phyloP scores from a whole-genome alignment of 1,284 basidiomycete species.

The Trichosporon inkin region DNA sequence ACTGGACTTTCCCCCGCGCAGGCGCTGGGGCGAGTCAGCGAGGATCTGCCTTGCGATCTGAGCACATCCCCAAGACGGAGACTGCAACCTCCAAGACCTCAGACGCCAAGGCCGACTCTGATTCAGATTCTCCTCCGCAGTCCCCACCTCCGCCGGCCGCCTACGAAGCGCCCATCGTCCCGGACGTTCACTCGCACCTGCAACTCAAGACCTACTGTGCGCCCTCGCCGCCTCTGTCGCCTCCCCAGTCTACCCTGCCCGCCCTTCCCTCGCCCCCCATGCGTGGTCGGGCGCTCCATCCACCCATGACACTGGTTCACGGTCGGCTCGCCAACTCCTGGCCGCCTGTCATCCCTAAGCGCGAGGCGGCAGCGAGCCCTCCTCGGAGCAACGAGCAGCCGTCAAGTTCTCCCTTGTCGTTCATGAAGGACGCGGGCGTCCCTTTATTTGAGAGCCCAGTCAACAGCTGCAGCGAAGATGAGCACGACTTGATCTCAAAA shows the following conservation, averaged over 20 bases:
- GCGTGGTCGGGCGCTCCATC: constrained; percentile 6
- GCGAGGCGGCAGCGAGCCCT: constrained; percentile 34
- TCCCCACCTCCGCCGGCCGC: constrained; percentile 31
- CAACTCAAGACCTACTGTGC: constrained; percentile 46
- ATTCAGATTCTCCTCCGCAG: constrained; percentile 5
- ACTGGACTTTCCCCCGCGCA: constrained; percentile 40
- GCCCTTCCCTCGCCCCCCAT: constrained; percentile 12
- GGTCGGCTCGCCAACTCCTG: constrained; percentile 39
- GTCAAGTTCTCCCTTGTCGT: too few relatives aligned
- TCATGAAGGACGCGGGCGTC: neutral
- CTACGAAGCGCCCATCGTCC: constrained; percentile 40
- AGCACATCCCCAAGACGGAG: neutral
- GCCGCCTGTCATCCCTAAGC: constrained; percentile 21
- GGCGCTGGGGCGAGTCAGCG: neutral
- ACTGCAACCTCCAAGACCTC: neutral
- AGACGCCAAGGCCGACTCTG: neutral
- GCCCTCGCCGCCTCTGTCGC: constrained; percentile 47
- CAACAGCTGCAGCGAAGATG: constrained; percentile 10
- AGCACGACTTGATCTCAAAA: constrained; percentile 18
- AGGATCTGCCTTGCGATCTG: neutral
- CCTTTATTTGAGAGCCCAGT: constrained; percentile 8
- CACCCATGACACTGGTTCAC: constrained; percentile 34
- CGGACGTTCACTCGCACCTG: constrained; percentile 45
- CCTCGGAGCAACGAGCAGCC: constrained; percentile 4
- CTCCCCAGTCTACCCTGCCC: constrained; percentile 25